Conservation (phyloP, 768 basidiomycete species). For the Tulasnella sp. region DNA sequence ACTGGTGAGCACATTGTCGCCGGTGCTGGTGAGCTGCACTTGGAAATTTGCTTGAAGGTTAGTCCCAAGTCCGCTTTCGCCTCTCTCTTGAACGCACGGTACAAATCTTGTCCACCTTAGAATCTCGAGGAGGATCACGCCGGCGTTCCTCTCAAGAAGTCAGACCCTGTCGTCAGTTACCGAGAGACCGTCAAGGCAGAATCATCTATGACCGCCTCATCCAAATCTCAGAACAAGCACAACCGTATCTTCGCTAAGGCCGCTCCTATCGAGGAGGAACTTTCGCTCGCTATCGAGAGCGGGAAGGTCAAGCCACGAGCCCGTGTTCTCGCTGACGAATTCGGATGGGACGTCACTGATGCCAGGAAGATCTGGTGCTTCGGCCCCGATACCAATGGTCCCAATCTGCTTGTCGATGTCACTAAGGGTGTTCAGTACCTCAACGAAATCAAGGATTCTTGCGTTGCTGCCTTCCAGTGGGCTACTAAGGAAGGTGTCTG, state of each 20-base stretch:
- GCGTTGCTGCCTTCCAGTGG: slow-evolving; percentile 99
- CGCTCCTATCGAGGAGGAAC: slow-evolving; percentile 87
- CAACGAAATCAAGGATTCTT: slow-evolving; percentile 99
- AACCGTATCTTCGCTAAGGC: slow-evolving; percentile 97
- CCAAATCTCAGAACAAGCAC: slow-evolving; percentile 99
- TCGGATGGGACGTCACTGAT: slow-evolving; percentile 98
- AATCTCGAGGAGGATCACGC: slow-evolving; percentile 99
- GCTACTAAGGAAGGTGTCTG: slow-evolving; percentile 97
- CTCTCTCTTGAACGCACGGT: not conserved
- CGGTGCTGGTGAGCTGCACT: slow-evolving; percentile 97
- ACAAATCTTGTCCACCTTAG: slow-evolving; percentile 38
- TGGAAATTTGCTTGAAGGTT: slow-evolving; percentile 99
- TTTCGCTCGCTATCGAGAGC: slow-evolving; percentile 84
- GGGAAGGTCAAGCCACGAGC: slow-evolving; percentile 86
- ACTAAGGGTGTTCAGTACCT: slow-evolving; percentile 99
- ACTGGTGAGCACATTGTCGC: slow-evolving; percentile 98
- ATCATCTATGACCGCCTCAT: slow-evolving; percentile 91
- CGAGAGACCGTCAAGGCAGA: slow-evolving; percentile 96
- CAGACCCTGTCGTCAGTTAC: slow-evolving; percentile 96
- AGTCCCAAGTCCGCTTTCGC: slow-evolving; percentile 28
- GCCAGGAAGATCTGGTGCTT: slow-evolving; percentile 99
- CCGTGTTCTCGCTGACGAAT: slow-evolving; percentile 92
- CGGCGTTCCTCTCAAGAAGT: slow-evolving; percentile 97
- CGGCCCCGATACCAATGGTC: slow-evolving; percentile 95
- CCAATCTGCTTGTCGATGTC: slow-evolving; percentile 94